A percentile compares a stretch with the other conserved stretches of the same genome.
Evolutionary conservation across 2,329 filamentous ascomycete species (phyloP).

Genomic region (Truncatella angustata): DNA sequence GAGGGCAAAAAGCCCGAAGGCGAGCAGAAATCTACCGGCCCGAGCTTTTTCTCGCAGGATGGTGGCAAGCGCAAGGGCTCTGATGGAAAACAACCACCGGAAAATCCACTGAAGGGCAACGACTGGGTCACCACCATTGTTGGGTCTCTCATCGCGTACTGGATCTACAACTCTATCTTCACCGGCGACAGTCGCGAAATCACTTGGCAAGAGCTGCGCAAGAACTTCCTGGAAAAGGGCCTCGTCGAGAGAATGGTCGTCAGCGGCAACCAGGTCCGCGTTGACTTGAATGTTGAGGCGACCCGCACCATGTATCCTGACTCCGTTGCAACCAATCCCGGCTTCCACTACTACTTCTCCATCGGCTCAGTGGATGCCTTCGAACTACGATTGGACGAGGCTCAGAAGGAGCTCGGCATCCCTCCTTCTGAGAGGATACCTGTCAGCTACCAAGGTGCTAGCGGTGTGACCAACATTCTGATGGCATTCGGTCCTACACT

Average conservation of each 20-base stretch:
- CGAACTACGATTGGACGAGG: slow-evolving; percentile 82
- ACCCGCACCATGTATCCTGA: slow-evolving; percentile 73
- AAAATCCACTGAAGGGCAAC: slow-evolving; percentile 18
- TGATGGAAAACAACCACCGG: neutral
- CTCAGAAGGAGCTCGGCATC: slow-evolving; percentile 84
- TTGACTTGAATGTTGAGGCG: slow-evolving; percentile 76
- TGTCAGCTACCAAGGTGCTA: slow-evolving; percentile 80
- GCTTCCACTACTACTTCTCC: slow-evolving; percentile 87
- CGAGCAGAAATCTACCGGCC: neutral
- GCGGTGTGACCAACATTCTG: slow-evolving; percentile 70
- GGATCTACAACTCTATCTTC: slow-evolving; percentile 42
- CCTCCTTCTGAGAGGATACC: slow-evolving; percentile 87
- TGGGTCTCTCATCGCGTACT: slow-evolving; percentile 38
- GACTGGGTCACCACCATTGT: slow-evolving; percentile 53
- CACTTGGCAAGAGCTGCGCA: slow-evolving; percentile 95
- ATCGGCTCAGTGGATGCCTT: slow-evolving; percentile 95
- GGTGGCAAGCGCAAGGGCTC: slow-evolving; percentile 8
- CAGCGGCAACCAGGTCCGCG: slow-evolving; percentile 73
- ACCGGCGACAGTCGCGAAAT: slow-evolving; percentile 66
- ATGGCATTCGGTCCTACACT: slow-evolving; percentile 82
- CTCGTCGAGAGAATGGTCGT: slow-evolving; percentile 91
- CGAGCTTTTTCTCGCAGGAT: neutral
- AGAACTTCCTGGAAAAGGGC: slow-evolving; percentile 92
- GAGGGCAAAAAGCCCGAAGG: neutral
- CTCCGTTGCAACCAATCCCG: slow-evolving; percentile 63